phyloP scores from a whole-genome alignment of 805 yeast species.

The Starmerella gropengiesseri region DNA sequence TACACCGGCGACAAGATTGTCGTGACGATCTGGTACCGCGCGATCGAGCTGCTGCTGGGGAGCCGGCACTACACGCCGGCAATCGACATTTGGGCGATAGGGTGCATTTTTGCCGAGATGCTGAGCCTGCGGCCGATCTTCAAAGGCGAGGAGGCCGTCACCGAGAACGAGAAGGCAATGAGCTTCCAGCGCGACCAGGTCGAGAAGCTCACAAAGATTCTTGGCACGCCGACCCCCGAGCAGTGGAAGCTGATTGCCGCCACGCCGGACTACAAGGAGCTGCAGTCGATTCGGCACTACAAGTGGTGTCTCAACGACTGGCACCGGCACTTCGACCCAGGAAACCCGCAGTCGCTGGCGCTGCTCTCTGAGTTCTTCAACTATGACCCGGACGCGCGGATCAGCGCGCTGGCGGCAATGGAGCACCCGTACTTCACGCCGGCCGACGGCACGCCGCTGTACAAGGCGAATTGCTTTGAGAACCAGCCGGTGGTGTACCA shows the following conservation, averaged over 20 bases:
- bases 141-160: slow-evolving; percentile 86
- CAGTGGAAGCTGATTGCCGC: slow-evolving; percentile 68
- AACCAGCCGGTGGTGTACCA: slow-evolving; percentile 70
- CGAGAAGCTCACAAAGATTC: slow-evolving; percentile 79
- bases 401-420: slow-evolving; percentile 69
- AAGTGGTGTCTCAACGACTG: slow-evolving; percentile 68
- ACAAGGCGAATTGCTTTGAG: slow-evolving; percentile 68
- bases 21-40: slow-evolving; percentile 94
- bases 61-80: slow-evolving; percentile 89
- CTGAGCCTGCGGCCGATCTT: slow-evolving; percentile 83
- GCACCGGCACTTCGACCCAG: slow-evolving; percentile 76
- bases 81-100: slow-evolving; percentile 90
- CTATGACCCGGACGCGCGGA: slow-evolving; percentile 71
- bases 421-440: slow-evolving; percentile 71
- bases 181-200: slow-evolving; percentile 80
- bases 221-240: slow-evolving; percentile 75
- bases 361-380: slow-evolving; percentile 54
- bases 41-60: slow-evolving; percentile 84
- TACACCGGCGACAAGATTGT: slow-evolving; percentile 92
- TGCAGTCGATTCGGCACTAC: slow-evolving; percentile 48
- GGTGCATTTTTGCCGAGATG: slow-evolving; percentile 87
- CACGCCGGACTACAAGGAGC: slow-evolving; percentile 72
- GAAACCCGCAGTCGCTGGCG: slow-evolving; percentile 55
- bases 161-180: slow-evolving; percentile 9
- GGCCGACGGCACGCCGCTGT: slow-evolving; percentile 27